Percentiles rank a stretch among this genome's conserved stretches.
These are phyloP conservation scores for Trametes villosa DNA, from an alignment of 768 basidiomycete species.

Conservation along the genomic window DNA sequence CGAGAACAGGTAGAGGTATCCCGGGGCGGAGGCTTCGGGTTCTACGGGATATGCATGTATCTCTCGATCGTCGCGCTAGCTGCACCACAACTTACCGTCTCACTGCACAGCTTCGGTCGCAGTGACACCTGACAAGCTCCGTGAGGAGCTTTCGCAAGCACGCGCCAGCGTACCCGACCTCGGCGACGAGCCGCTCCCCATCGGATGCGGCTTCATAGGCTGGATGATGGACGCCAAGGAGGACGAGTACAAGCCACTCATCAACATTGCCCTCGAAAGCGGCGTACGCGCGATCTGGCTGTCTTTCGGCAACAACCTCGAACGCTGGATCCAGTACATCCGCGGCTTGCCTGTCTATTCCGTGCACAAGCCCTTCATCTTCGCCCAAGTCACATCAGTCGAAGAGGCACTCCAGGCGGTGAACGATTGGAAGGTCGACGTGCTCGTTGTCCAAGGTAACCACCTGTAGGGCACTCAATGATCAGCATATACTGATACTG, in stretches of 20 bases:
- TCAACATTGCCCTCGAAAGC: slow-evolving; percentile 56
- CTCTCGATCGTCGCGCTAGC: not conserved
- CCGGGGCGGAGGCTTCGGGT: slow-evolving; percentile 78
- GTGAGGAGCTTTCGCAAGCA: slow-evolving; percentile 56
- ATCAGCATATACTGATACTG: no score
- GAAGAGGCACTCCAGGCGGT: slow-evolving; percentile 63
- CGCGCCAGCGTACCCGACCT: slow-evolving; percentile 36
- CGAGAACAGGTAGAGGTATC: slow-evolving; percentile 52
- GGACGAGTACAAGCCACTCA: slow-evolving; percentile 43
- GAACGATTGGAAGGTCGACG: slow-evolving; percentile 69
- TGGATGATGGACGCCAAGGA: slow-evolving; percentile 69
- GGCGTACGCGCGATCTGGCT: slow-evolving; percentile 74
- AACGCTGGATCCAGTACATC: slow-evolving; percentile 63
- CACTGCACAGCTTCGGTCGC: slow-evolving; percentile 48
- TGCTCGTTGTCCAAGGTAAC: slow-evolving; percentile 78
- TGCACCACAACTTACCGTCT: slow-evolving; percentile 1
- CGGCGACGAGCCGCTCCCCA: slow-evolving; percentile 43
- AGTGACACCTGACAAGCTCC: slow-evolving; percentile 46
- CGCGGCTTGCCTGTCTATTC: slow-evolving; percentile 53
- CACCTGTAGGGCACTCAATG: no score
- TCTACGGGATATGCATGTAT: slow-evolving; percentile 60
- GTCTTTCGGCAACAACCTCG: slow-evolving; percentile 63
- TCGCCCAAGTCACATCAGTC: slow-evolving; percentile 64
- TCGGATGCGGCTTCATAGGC: slow-evolving; percentile 77
- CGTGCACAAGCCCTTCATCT: slow-evolving; percentile 53